A percentile compares a stretch with the other conserved stretches of the same genome.
Evolutionary conservation across 2,329 filamentous ascomycete genomes (phyloP).

Genomic region (Monascus ruber): DNA sequence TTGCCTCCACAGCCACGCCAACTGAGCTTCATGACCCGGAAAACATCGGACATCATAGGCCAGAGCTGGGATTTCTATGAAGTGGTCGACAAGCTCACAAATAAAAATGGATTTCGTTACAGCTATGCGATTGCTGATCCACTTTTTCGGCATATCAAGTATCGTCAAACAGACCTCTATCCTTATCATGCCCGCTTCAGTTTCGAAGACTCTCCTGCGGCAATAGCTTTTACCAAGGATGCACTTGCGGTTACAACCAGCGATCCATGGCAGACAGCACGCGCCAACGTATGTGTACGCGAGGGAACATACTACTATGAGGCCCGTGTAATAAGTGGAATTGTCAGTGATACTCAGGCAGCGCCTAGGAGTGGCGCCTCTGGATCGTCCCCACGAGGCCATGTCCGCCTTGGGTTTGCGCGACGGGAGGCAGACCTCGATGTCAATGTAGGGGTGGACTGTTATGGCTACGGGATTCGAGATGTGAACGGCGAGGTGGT

Average conservation of each 20-base stretch:
- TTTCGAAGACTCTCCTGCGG: conserved; percentile 81
- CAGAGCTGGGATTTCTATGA: conserved; percentile 33
- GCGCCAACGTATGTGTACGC: conserved; percentile 79
- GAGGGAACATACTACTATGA: conserved; percentile 93
- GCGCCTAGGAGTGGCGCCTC: conserved; percentile 11
- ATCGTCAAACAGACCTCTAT: conserved; percentile 74
- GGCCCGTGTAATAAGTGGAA: conserved; percentile 71
- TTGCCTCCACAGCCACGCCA: conserved; percentile 30
- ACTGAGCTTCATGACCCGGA: conserved; percentile 25
- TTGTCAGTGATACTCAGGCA: conserved; percentile 17
- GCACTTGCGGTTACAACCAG: conserved; percentile 74
- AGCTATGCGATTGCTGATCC: conserved; percentile 85
- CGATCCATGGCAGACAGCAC: conserved; percentile 83
- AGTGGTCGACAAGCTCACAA: conserved; percentile 43
- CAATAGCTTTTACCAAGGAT: conserved; percentile 68
- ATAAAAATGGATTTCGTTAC: conserved; percentile 70
- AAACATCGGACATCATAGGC: conserved; percentile 22
- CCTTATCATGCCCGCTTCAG: conserved; percentile 78
- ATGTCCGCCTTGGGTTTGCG: conserved; percentile 39
- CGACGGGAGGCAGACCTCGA: conserved; percentile 36
- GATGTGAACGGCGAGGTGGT: conserved; percentile 86
- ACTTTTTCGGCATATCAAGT: conserved; percentile 77
- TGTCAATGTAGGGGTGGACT: conserved; percentile 68
- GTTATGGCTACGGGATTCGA: conserved; percentile 87
- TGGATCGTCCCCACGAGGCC: conserved; percentile 22